phyloP scores from a whole-genome alignment of 2,329 filamentous ascomycete genomes.

The Chalaropsis thielavioides region DNA sequence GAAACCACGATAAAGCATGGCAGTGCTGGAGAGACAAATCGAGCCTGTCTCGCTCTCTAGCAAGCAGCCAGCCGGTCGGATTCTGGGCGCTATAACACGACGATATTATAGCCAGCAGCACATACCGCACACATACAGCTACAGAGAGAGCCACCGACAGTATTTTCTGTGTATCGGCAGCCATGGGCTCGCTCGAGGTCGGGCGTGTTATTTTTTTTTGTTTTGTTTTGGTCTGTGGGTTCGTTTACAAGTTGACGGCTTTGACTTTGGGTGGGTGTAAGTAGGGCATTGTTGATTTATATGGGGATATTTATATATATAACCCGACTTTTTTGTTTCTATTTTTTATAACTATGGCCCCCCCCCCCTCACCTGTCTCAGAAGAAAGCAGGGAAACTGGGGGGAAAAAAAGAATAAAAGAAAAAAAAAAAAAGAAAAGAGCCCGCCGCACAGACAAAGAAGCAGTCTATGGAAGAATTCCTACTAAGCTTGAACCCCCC shows the following conservation, averaged over 20 bases:
- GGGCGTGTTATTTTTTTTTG: not conserved
- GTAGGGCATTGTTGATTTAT: not conserved
- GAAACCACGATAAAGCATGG: not conserved
- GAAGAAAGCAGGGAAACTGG: too few species aligned
- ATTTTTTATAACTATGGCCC: too few species aligned
- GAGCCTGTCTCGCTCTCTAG: not conserved
- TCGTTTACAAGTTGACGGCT: not conserved
- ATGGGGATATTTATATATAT: not conserved
- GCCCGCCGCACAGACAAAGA: constrained; percentile 4
- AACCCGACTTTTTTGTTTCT: too few species aligned
- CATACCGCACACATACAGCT: too few species aligned
- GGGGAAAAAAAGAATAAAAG: not conserved
- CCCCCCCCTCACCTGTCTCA: too few species aligned
- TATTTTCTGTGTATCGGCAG: not conserved
- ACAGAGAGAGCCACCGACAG: not conserved
- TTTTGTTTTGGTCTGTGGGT: not conserved
- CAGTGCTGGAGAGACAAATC: not conserved
- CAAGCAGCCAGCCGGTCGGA: not conserved
- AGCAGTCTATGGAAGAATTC: constrained; percentile 3
- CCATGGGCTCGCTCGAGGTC: not conserved
- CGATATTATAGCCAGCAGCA: not conserved
- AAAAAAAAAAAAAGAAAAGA: not conserved
- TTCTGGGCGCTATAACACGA: not conserved
- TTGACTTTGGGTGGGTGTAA: not conserved
- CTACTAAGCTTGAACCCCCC: constrained; percentile 1